Evolutionary conservation across 805 yeast genomes (phyloP).

Genomic region (Candida wancherniae): DNA sequence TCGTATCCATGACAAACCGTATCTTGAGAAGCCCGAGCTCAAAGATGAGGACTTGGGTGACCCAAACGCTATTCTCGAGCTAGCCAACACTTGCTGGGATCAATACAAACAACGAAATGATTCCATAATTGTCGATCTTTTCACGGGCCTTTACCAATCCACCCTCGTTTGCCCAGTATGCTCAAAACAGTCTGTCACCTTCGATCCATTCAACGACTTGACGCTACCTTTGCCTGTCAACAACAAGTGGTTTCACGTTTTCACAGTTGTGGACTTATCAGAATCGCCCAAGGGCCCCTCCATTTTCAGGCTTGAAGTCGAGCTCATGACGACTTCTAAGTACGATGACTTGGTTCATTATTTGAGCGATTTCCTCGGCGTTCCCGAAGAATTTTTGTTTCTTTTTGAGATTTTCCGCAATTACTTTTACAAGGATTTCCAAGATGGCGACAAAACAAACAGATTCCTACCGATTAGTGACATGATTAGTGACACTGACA

Average conservation of each 20-base stretch:
- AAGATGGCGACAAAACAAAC: slow-evolving; percentile 48
- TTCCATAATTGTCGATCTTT: slow-evolving; percentile 77
- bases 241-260: slow-evolving; percentile 63
- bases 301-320: slow-evolving; percentile 56
- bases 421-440: slow-evolving; percentile 67
- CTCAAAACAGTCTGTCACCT: slow-evolving; percentile 72
- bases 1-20: slow-evolving; percentile 76
- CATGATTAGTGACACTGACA: slow-evolving; percentile 58
- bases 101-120: slow-evolving; percentile 77
- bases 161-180: slow-evolving; percentile 88
- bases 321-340: slow-evolving; percentile 60
- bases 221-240: slow-evolving; percentile 84
- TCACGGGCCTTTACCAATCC: slow-evolving; percentile 87
- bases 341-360: slow-evolving; percentile 59
- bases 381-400: slow-evolving; percentile 23
- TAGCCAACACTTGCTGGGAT: slow-evolving; percentile 78
- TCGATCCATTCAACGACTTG: slow-evolving; percentile 89
- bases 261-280: slow-evolving; percentile 56
- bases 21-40: slow-evolving; percentile 81
- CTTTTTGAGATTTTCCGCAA: slow-evolving; percentile 49
- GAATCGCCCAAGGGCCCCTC: slow-evolving; percentile 36
- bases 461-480: slow-evolving; percentile 63
- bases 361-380: slow-evolving; percentile 45
- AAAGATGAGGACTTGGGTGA: slow-evolving; percentile 57
- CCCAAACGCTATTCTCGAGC: slow-evolving; percentile 44